Base-by-base conservation (phyloP, 768 basidiomycete species). In the Plicaturopsis crispa region DNA sequence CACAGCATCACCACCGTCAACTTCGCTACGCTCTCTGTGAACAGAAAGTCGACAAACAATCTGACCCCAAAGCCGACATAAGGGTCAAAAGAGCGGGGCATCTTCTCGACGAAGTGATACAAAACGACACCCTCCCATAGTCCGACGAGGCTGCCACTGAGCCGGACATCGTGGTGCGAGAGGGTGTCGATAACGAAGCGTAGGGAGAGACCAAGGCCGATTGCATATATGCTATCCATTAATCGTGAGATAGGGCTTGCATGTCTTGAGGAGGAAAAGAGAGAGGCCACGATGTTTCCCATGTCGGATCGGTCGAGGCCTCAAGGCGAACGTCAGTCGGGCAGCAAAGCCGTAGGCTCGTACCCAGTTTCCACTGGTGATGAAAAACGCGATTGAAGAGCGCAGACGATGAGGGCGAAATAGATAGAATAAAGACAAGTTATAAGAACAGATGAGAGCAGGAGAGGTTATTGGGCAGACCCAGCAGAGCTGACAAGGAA, bases 71-170 rank as follows among this genome's bases (percentile, higher is more conserved):
- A 74, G 11, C 72, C 80, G 38, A 85, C 59, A 56, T 78, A 84
- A 6, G 83, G 84, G 55, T 86, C 84, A 40, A 67, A 63, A 1
- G 83, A 83, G 22, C 51, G 50, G 22, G 82, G 80, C 57, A 69
- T 70, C 53, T 81, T 81, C 43, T 70, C 71, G 45, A 83, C 57
- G 54, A 84, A 85, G 48, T 86, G 84, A 28, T 76, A 72, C 39
- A 84, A 65, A 24, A 85, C 75, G 18, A 82, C 70, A 34, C 85
- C 84, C 57, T 87, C 84, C 82, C 84, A 87, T 14, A 86, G 62
- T 6, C 84, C 85, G 38, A 88, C 65, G 40, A 87, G 68, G 11
- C 78, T 76, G 13, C 78, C 75, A n/a, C 68, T 72, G 39, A 74
- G 53, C 41, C 66, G 71, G 54, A 67, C 56, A 53, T 72, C 70